Evolutionary conservation across 2,329 filamentous ascomycete species (phyloP), one percentile per base, ranked within the genome.

Genomic region (Cercospora canescens): DNA sequence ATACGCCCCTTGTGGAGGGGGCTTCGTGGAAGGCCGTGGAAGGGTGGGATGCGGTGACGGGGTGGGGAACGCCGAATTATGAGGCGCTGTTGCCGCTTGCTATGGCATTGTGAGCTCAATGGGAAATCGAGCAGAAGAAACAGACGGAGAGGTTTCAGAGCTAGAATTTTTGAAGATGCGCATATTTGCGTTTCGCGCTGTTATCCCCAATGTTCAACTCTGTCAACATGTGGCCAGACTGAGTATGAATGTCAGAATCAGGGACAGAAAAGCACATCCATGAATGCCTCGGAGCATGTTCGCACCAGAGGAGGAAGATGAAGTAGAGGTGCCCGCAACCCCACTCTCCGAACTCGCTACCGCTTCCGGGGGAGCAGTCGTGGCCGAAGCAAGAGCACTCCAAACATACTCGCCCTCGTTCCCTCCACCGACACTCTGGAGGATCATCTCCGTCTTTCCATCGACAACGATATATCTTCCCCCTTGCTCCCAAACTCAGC

Each of bases 11-110:
- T 30, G 58, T 60, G 18, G 14, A 50, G 18, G 41, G 48, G 9
- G 60, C 60, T 18, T 30, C 35, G 9, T 62, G 73, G 71, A 74
- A 75, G 60, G 72, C 75, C 14, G 72, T 70, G 7, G 54, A 65
- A 18, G 76, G 75, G 1, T 77, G 75, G 76, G 76, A 77, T 69
- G 68, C 76, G 11, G 73, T 76, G 2, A 77, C 75, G 16, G 76
- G 75, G 6, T 72, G 66, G 18, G 76, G 76, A 9, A 77, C 74
- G 35, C 75, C 76, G 5, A 60, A 75, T 64, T 75, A 72, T 60
- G 56, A 67, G 52, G 65, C 60, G 64, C 58, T 71, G 55, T 37
- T 68, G 41, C 55, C 39, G 55, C 63, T 67, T 52, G 70, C 64
- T 32, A 60, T 68, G 65, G 35, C 50, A 26, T 30, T 52, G 21